These are phyloP conservation scores for Populus simonii DNA, from an alignment of 345 rosid genomes.

Conservation along the genomic window DNA sequence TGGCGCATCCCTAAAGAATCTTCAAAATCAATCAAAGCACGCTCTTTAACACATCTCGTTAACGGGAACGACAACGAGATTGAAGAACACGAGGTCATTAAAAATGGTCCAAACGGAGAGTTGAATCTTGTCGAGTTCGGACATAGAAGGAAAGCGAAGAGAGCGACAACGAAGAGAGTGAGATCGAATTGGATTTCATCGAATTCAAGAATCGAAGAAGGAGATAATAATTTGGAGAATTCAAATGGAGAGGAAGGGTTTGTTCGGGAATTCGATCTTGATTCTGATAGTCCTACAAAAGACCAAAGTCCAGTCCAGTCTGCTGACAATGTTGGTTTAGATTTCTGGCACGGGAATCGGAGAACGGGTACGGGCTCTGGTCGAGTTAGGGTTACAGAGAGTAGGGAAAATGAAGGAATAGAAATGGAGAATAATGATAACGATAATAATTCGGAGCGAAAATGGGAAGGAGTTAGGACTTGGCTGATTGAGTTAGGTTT, in stretches of 20 bases:
- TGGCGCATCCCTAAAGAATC: constrained; percentile 43
- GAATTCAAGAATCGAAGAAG: constrained; percentile 16
- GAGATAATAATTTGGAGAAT: not conserved
- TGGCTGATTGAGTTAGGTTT: constrained; percentile 33
- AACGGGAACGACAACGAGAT: constrained; percentile 41
- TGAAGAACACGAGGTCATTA: constrained; percentile 27
- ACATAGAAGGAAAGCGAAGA: constrained; percentile 34
- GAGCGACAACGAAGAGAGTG: constrained; percentile 25
- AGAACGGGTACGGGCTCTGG: constrained; percentile 16
- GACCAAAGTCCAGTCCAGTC: constrained; percentile 30
- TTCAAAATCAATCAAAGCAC: constrained; percentile 49
- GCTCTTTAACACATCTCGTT: constrained; percentile 56
- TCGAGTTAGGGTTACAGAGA: constrained; percentile 35
- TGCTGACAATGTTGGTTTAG: constrained; percentile 24
- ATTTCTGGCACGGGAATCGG: constrained; percentile 35
- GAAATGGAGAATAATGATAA: constrained; percentile 12
- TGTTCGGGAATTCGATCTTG: constrained; percentile 25
- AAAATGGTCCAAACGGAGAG: constrained; percentile 25
- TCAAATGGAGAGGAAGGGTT: constrained; percentile 15
- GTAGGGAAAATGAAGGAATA: constrained; percentile 26
- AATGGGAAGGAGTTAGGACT: constrained; percentile 29
- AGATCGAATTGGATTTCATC: constrained; percentile 35
- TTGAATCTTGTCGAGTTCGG: constrained; percentile 29
- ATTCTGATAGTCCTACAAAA: constrained; percentile 23
- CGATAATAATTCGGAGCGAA: constrained; percentile 21